Evolutionary conservation across 306 rosid species (phyloP), one percentile per base, ranked within the genome.

Genomic region (Vigna unguiculata): DNA sequence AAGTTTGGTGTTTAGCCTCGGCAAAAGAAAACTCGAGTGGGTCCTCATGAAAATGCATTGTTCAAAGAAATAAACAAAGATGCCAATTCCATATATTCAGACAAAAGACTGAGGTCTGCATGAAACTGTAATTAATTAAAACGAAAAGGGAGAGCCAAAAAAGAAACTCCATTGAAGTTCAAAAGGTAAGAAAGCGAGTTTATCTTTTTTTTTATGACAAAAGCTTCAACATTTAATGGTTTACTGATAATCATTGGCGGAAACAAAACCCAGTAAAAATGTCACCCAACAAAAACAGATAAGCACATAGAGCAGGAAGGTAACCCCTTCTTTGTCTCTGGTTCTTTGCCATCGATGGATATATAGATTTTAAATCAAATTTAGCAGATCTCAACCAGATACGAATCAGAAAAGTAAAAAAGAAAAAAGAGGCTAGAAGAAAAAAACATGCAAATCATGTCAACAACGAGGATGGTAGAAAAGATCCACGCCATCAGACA

Each of bases 1-100:
- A 28, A 80, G 22, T 45, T 40, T 72, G 43, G 53, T 7, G 14
- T 17, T 72, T 25, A 11, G 41, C 75, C 73, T 76, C 30, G 13
- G 65, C 75, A 76, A 4, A 61, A 22, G 25, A 54, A 22, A 17
- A 53, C 58, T 67, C 2, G 64, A 74, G 77, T 81, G 84, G 83
- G 82, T 58, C 82, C 88, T 69, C 40, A 34, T 21, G 17, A 72
- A 78, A 63, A 66, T 64, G 41, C n/a, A 53, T 7, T 14, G 53
- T 17, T 34, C 15, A 70, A 69, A 49, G 60, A 36, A 48, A 78
- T 6, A 36, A 20, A 53, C 19, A 36, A 17, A 54, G 11, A 20
- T 24, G 14, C 36, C 72, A 78, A 70, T 72, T 62, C 72, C 79
- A 74, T 72, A 52, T 65, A 41, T 40, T 78, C 74, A 72, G 58